These are phyloP conservation scores for Aspergillus biplanus DNA, from an alignment of 495 filamentous ascomycete species.

Conservation along the genomic window DNA sequence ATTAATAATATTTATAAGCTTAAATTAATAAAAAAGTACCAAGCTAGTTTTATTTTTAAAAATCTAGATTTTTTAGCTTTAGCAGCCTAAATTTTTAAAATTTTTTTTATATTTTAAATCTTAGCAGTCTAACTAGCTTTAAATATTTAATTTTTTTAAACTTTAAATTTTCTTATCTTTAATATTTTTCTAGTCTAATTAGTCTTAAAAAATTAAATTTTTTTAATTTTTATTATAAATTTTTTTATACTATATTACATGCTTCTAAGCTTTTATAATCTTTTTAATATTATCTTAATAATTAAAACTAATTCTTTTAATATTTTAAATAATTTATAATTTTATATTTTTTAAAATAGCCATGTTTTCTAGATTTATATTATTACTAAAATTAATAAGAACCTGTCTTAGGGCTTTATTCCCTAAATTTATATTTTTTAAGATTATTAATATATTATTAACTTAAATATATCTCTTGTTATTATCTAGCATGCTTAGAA, in stretches of 20 bases:
- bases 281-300: neutral
- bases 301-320: neutral
- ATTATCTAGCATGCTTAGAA: too few relatives aligned
- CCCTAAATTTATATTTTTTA: neutral
- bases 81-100: neutral
- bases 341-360: neutral
- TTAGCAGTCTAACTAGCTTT: neutral
- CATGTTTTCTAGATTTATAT: neutral
- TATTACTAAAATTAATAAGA: too few relatives aligned
- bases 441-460: neutral
- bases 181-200: neutral
- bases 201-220: neutral
- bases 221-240: neutral
- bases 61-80: too few relatives aligned
- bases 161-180: neutral
- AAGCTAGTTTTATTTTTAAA: neutral
- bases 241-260: neutral
- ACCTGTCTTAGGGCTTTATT: too few relatives aligned
- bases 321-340: neutral
- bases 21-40: neutral
- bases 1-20: neutral
- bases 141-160: neutral
- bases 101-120: neutral
- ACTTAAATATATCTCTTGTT: neutral
- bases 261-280: neutral